phyloP scores from a whole-genome alignment of 2,329 filamentous ascomycete genomes.

The Sarocladium oryzae region DNA sequence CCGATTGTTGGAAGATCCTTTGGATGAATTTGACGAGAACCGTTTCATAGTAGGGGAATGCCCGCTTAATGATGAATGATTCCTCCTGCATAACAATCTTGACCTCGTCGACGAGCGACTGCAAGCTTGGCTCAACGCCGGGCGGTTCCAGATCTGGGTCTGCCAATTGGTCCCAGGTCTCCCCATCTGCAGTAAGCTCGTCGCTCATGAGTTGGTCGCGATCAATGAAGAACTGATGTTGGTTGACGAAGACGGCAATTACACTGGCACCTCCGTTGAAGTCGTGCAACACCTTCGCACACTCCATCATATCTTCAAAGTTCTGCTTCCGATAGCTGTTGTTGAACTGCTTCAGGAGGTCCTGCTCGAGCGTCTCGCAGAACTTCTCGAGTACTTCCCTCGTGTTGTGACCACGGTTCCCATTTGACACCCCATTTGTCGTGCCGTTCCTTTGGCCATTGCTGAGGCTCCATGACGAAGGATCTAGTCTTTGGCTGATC shows the following conservation, averaged over 20 bases:
- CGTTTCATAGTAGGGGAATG: conserved; percentile 93
- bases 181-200: conserved; percentile 67
- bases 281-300: conserved; percentile 85
- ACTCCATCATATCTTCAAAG: conserved; percentile 97
- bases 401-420: conserved; percentile 53
- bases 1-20: conserved; percentile 93
- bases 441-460: conserved; percentile 49
- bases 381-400: conserved; percentile 94
- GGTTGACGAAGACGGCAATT: conserved; percentile 93
- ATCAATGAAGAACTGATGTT: conserved; percentile 99
- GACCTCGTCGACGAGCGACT: conserved; percentile 89
- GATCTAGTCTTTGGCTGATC: conserved; percentile 87
- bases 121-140: conserved; percentile 83
- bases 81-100: conserved; percentile 95
- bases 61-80: conserved; percentile 91
- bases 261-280: conserved; percentile 96
- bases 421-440: conserved; percentile 37
- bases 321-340: conserved; percentile 93
- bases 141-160: conserved; percentile 92
- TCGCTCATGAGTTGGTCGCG: conserved; percentile 85
- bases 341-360: conserved; percentile 92
- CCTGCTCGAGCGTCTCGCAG: conserved; percentile 90
- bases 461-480: conserved; percentile 60
- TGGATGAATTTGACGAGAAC: conserved; percentile 91
- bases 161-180: conserved; percentile 85